Conservation (phyloP, 2,329 filamentous ascomycete genomes). For the Colletotrichum noveboracense region DNA sequence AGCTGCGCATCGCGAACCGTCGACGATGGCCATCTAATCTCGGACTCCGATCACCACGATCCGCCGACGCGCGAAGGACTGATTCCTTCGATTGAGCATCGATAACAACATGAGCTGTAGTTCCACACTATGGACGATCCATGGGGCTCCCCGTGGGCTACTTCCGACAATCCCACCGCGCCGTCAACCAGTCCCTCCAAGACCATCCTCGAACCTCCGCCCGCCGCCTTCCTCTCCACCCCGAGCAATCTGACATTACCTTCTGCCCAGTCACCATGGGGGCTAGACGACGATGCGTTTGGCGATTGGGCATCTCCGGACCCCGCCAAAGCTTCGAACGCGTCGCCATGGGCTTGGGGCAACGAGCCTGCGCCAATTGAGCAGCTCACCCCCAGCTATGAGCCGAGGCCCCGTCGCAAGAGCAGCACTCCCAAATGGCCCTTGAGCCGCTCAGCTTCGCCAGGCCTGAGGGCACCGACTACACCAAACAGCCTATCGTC, state of each 20-base stretch:
- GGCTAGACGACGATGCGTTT: conserved; percentile 38
- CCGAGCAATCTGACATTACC: conserved; percentile 26
- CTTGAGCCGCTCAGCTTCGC: conserved; percentile 39
- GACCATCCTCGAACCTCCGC: conserved; percentile 44
- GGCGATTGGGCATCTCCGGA: conserved; percentile 42
- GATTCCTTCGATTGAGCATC: background rate
- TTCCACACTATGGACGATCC: conserved; percentile 62
- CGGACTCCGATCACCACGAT: background rate
- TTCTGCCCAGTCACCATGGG: conserved; percentile 45
- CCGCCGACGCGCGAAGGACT: background rate
- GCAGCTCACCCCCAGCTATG: conserved; percentile 34
- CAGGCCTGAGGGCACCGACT: conserved; percentile 32
- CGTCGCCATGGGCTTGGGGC: conserved; percentile 15
- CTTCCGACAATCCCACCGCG: conserved; percentile 36
- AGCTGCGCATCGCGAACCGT: background rate
- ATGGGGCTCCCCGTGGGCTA: conserved; percentile 66
- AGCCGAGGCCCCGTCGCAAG: conserved; percentile 34
- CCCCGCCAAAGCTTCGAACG: conserved; percentile 23
- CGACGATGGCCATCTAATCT: background rate
- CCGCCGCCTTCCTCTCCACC: conserved; percentile 45
- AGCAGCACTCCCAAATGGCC: conserved; percentile 47
- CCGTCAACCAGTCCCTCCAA: conserved; percentile 32
- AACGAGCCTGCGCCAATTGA: conserved; percentile 9
- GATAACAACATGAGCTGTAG: conserved; percentile 16
- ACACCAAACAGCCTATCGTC: conserved; percentile 36